Conservation (phyloP, 345 rosid genomes). For the Citrus sinensis region DNA sequence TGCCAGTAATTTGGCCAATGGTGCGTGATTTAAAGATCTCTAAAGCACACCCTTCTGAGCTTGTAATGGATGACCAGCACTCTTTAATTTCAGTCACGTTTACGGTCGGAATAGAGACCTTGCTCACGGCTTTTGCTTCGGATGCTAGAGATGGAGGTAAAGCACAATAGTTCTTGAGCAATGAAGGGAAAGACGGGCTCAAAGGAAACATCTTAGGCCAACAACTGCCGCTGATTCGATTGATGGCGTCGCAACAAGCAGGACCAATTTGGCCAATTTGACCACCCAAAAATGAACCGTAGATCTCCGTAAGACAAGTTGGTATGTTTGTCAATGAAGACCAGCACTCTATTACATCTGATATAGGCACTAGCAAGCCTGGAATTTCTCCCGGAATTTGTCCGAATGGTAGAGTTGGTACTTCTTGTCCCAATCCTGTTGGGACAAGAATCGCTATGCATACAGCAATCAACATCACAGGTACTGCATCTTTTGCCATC, state of each 20-base stretch:
- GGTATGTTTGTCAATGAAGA: not conserved
- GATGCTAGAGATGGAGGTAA: not conserved
- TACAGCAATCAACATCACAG: not conserved
- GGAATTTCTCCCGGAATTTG: not conserved
- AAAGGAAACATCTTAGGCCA: conserved; percentile 6
- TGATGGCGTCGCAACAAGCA: conserved; percentile 1
- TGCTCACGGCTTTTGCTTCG: not conserved
- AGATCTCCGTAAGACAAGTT: not conserved
- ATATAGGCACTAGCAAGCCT: not conserved
- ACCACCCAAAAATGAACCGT: not conserved
- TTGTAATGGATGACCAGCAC: not conserved
- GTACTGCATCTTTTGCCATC: not conserved
- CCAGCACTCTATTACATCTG: not conserved
- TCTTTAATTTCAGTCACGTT: not conserved
- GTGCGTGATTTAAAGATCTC: not conserved
- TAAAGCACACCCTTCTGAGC: not conserved
- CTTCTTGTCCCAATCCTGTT: not conserved
- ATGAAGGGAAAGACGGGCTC: not conserved
- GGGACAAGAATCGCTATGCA: not conserved
- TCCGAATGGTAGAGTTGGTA: not conserved
- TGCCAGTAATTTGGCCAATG: not conserved
- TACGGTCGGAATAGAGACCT: not conserved
- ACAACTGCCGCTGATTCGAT: not conserved
- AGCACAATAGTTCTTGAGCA: not conserved
- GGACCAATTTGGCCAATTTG: conserved; percentile 4